Evolutionary conservation across 2,329 filamentous ascomycete genomes (phyloP), one percentile per base, ranked within the genome.

Genomic region (Pyrenochaeta sp.): DNA sequence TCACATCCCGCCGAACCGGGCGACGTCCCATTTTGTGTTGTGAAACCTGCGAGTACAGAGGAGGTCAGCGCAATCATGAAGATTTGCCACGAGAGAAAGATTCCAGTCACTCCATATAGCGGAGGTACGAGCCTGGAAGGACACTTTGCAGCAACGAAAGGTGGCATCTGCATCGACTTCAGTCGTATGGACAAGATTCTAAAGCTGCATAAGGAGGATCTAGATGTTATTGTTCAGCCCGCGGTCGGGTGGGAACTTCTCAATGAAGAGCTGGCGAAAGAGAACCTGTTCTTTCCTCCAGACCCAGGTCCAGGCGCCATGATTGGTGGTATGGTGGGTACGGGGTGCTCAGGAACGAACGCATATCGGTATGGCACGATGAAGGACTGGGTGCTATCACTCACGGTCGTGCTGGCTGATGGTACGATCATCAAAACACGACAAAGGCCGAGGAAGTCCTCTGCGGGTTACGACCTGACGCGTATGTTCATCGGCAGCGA

Each of bases 291-390:
- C 83, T 97, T 97, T 80, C 93, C 93, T 24, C 93, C 92, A 0
- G 93, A 97, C 76, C 93, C 93, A 19, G 93, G 93, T 52, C 93
- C 93, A 51, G 92, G 93, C 19, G 93, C 93, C 60, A 92, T 92
- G 89, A 97, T 97, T 68, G 93, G 93, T 56, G 93, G 93, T 54
- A 93, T 93, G 90, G 87, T 93, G 34, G 90, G 90, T 24, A 93
- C 90, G 0, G 89, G 89, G 52, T 91, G 89, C 77, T 88, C 76
- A 15, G 93, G 93, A 58, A 97, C 93, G 13, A 97, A 97, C 75
- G 90, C 93, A 15, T 96, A 96, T 80, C 86, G 93, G 56, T 97
- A 96, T 76, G 93, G 93, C 61, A 97, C 93, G 2, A 97, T 97
- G 92, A 89, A 91, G 62, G 93, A 97, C 74, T 97, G 93, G 93